A percentile compares a stretch with the other conserved stretches of the same genome.
phyloP scores from a whole-genome alignment of 2,329 filamentous ascomycete species.

The Macrophomina pseudophaseolina region DNA sequence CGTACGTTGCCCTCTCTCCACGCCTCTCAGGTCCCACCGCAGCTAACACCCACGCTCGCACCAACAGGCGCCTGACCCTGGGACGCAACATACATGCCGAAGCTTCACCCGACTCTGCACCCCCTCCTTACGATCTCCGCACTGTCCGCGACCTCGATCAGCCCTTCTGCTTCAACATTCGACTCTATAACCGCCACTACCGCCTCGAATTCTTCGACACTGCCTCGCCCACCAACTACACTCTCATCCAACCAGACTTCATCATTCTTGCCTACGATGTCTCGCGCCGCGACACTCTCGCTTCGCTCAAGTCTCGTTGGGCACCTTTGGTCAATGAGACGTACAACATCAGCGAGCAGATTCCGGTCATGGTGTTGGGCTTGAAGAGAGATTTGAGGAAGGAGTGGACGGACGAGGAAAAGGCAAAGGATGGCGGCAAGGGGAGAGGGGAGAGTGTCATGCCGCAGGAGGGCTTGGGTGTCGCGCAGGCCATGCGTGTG shows the following conservation, averaged over 20 bases:
- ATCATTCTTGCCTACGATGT: constrained; percentile 66
- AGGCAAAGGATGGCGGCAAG: constrained; percentile 7
- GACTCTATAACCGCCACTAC: constrained; percentile 61
- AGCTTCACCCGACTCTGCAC: constrained; percentile 36
- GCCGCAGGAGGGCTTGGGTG: constrained; percentile 54
- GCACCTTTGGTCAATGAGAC: constrained; percentile 52
- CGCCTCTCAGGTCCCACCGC: not conserved
- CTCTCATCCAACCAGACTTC: constrained; percentile 58
- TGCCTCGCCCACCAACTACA: constrained; percentile 61
- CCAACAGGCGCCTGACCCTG: constrained; percentile 33
- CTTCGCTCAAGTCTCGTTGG: constrained; percentile 53
- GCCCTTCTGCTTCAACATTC: constrained; percentile 64
- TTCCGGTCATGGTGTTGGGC: constrained; percentile 65
- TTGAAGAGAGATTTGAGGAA: constrained; percentile 62
- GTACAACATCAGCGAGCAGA: constrained; percentile 57
- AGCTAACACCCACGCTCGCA: not conserved
- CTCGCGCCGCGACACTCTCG: constrained; percentile 56
- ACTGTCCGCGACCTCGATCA: constrained; percentile 61
- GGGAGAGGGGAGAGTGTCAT: constrained; percentile 50
- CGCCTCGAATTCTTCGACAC: constrained; percentile 63
- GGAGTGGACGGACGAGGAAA: constrained; percentile 39
- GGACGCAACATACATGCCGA: constrained; percentile 36
- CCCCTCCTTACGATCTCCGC: constrained; percentile 46
- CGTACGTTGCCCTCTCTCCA: constrained; percentile 52
- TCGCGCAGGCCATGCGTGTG: constrained; percentile 64